These are phyloP conservation scores for Eucalyptus erythrocorys DNA, from an alignment of 345 rosid genomes.

Conservation along the genomic window DNA sequence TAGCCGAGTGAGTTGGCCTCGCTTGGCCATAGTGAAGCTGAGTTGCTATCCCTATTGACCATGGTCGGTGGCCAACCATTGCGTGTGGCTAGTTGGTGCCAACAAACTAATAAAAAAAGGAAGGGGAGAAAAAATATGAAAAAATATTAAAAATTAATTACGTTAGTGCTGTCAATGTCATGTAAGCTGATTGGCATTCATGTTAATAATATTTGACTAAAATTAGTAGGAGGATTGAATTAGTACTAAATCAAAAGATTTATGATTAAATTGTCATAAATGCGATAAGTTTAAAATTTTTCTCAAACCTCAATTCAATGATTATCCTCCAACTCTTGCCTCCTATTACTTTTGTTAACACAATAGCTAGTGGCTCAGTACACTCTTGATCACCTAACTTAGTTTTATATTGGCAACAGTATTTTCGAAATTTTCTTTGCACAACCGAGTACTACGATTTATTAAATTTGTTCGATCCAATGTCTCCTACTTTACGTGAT, in stretches of 20 bases:
- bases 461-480: neutral
- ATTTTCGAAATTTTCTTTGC: accelerated
- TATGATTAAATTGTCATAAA: accelerated
- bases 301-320: neutral
- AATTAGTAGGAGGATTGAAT: too few species aligned
- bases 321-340: neutral
- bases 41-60: too few species aligned
- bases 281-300: accelerated
- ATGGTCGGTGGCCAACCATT: too few species aligned
- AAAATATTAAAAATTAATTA: too few species aligned
- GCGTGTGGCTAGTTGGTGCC: too few species aligned
- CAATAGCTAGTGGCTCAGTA: neutral
- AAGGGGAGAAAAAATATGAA: too few species aligned
- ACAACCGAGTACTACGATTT: accelerated
- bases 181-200: accelerated
- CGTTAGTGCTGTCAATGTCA: accelerated
- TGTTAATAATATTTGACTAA: too few species aligned
- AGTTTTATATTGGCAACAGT: neutral
- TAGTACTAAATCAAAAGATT: accelerated
- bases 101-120: too few species aligned
- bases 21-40: too few species aligned
- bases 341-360: neutral
- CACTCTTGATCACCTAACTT: neutral
- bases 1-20: accelerated
- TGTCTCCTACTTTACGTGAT: neutral